A percentile compares a stretch with the other conserved stretches of the same genome.
Conservation (phyloP, 768 basidiomycete genomes). For the Boletus speciosus region DNA sequence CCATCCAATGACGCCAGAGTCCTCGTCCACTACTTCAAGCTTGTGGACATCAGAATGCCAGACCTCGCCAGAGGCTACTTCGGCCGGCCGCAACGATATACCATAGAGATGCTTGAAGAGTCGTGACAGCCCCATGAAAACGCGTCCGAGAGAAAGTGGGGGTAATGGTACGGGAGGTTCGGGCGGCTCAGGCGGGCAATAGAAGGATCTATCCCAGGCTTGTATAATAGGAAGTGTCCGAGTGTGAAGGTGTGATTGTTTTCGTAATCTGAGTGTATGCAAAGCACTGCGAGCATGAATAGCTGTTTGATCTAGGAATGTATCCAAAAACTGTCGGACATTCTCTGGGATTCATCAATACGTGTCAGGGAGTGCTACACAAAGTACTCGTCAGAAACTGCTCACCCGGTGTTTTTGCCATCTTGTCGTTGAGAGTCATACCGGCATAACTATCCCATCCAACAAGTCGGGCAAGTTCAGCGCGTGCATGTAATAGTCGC, state of each 20-base stretch:
- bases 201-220: conserved; percentile 98
- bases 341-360: conserved; percentile 50
- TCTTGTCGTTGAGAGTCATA: conserved; percentile 89
- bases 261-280: conserved; percentile 59
- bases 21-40: conserved; percentile 89
- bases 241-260: conserved; percentile 68
- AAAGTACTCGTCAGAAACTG: background rate
- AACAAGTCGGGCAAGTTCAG: conserved; percentile 78
- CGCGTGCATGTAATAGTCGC: conserved; percentile 67
- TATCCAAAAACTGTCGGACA: conserved; percentile 80
- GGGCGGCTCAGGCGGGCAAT: conserved; percentile 76
- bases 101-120: conserved; percentile 88
- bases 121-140: conserved; percentile 87
- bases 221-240: conserved; percentile 63
- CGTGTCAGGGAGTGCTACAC: background rate
- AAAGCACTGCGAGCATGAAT: conserved; percentile 77
- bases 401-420: conserved; percentile 91
- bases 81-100: conserved; percentile 70
- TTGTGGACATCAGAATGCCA: conserved; percentile 91
- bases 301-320: conserved; percentile 74
- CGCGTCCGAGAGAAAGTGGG: conserved; percentile 81
- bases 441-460: conserved; percentile 85
- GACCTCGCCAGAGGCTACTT: conserved; percentile 70
- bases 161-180: conserved; percentile 71
- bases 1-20: conserved; percentile 84